Evolutionary conservation across 257 asterid species (phyloP).

Genomic region (Nicotiana undulata): DNA sequence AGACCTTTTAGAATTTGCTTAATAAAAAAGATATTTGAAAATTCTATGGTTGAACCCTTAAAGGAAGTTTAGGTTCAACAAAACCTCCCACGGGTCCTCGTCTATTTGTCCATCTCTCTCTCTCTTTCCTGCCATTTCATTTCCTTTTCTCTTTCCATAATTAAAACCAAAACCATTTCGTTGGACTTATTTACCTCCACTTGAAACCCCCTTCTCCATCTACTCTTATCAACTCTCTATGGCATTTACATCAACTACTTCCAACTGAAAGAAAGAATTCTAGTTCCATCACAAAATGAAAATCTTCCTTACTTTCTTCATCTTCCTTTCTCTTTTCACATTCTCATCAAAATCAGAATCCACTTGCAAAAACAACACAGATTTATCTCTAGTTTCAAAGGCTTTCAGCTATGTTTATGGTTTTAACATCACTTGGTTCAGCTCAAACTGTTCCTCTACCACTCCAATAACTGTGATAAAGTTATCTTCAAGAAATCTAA

Average conservation of each 20-base stretch:
- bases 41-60: background rate
- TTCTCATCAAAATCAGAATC: slow-evolving; percentile 19
- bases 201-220: background rate
- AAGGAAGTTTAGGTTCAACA: slow-evolving; percentile 2
- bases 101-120: background rate
- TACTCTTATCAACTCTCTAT: background rate
- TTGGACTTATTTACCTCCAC: background rate
- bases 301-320: slow-evolving; percentile 20
- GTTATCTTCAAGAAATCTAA: slow-evolving; percentile 56
- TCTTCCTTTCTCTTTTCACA: slow-evolving; percentile 26
- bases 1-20: background rate
- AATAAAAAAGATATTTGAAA: background rate
- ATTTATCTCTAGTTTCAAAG: slow-evolving; percentile 30
- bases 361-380: slow-evolving; percentile 36
- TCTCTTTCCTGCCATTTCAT: background rate
- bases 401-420: slow-evolving; percentile 74
- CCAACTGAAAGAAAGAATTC: background rate
- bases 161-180: background rate
- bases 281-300: slow-evolving; percentile 18
- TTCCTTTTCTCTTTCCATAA: background rate
- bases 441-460: slow-evolving; percentile 34
- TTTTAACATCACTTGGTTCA: slow-evolving; percentile 56
- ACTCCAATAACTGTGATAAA: slow-evolving; percentile 28
- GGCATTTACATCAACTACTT: background rate
- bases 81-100: background rate